Evolutionary conservation across 352 stramenopile species (phyloP), one percentile per base, ranked within the genome.

Genomic region (Pythium aphanidermatum): DNA sequence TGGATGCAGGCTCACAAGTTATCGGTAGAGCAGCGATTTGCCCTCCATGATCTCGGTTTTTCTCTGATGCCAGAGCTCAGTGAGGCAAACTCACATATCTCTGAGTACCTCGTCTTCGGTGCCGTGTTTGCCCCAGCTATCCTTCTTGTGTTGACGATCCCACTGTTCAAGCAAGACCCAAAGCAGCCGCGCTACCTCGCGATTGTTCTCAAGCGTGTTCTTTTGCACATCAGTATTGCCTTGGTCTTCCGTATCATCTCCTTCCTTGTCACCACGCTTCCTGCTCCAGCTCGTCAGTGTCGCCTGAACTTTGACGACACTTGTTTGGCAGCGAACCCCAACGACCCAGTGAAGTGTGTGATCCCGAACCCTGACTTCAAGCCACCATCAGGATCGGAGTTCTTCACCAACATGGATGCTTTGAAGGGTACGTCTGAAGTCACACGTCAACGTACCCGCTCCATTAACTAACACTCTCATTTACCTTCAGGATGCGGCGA

Each of bases 61-160:
- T 49, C 68, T 38, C 61, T 91, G 47, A 79, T 93, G 63, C 51
- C 65, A 4, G 78, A 93, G 55, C 48, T 93, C 10, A 63, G 56
- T 17, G 53, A 82, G 26, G 20, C 60, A 49, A 42, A 63, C 52
- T 51, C 74, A 6, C 60, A 68, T 23, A 30, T 70, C 13, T 93
- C 82, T 27, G 79, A 93, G 47, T 78, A 84, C 58, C 60, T 92
- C 8, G 82, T 93, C 41, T 91, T 92, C 40, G 78, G 65, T 3
- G 58, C 49, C 6, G 47, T 92, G 28, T 92, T 92, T 46, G 78
- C 51, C 14, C 81, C 81, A 28, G 70, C 69, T 38, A 88, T 92
- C 34, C 12, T 83, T 29, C 61, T 92, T 26, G 58, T 90, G 24
- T 50, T 76, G 14, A 73, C 75, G 40, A 70, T 92, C 27, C 63